phyloP scores from a whole-genome alignment of 2,329 filamentous ascomycete species.

The Colletotrichum incanum region DNA sequence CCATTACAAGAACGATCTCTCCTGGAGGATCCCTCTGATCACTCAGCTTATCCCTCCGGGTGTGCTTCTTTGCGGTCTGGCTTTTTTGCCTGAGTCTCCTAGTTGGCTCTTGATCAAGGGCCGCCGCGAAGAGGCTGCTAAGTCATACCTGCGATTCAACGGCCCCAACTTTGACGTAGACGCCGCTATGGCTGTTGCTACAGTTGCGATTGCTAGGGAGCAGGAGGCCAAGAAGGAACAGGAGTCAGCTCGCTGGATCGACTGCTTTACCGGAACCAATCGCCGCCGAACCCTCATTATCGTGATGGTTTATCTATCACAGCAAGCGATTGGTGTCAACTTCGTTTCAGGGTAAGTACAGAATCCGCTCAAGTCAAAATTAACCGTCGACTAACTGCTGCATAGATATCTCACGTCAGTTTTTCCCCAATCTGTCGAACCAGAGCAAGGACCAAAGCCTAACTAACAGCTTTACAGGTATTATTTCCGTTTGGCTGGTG shows the following conservation, averaged over 20 bases:
- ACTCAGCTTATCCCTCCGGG: conserved; percentile 50
- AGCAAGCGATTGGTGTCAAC: conserved; percentile 51
- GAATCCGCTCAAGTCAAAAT: conserved; percentile 10
- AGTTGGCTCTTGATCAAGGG: conserved; percentile 45
- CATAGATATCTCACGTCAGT: conserved; percentile 54
- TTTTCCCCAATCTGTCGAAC: not conserved
- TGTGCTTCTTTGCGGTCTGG: conserved; percentile 46
- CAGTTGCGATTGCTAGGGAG: conserved; percentile 46
- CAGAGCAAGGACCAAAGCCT: not conserved
- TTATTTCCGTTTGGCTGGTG: conserved; percentile 49
- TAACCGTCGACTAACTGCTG: conserved; percentile 71
- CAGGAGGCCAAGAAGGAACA: conserved; percentile 46
- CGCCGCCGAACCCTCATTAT: conserved; percentile 50
- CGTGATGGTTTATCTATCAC: conserved; percentile 51
- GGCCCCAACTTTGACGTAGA: conserved; percentile 48
- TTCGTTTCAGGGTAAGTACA: conserved; percentile 47
- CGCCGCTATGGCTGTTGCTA: conserved; percentile 44
- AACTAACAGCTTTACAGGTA: conserved; percentile 38
- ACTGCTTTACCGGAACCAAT: conserved; percentile 50
- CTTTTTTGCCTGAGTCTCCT: conserved; percentile 46
- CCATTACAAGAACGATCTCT: conserved; percentile 45
- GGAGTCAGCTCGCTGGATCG: conserved; percentile 46
- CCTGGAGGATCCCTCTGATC: conserved; percentile 51
- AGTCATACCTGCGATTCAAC: conserved; percentile 47
- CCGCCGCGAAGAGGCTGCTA: conserved; percentile 43